These are phyloP conservation scores for Ehretia macrophylla DNA, from an alignment of 257 asterid species.

Conservation along the genomic window DNA sequence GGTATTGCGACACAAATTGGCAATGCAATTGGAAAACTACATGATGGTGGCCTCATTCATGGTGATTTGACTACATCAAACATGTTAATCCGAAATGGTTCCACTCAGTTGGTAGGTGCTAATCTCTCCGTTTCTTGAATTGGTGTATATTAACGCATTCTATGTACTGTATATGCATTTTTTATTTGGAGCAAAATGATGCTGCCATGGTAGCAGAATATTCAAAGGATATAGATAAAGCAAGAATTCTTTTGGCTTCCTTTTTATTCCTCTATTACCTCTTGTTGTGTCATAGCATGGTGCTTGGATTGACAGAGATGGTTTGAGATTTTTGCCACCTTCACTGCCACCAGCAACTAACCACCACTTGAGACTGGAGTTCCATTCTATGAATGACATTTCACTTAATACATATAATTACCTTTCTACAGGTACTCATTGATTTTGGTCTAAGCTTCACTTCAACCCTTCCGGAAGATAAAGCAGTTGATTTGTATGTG, in stretches of 20 bases:
- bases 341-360: no score
- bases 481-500: slow-evolving; percentile 93
- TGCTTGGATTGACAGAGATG: not conserved
- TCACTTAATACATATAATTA: not conserved
- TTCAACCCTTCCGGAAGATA: slow-evolving; percentile 92
- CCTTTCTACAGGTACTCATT: slow-evolving; percentile 56
- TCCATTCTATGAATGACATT: not conserved
- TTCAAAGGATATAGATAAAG: no score
- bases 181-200: not conserved
- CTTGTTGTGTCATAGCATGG: not conserved
- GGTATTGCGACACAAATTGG: slow-evolving; percentile 88
- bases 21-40: slow-evolving; percentile 70
- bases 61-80: slow-evolving; percentile 99
- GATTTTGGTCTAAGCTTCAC: slow-evolving; percentile 96
- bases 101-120: slow-evolving; percentile 67
- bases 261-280: slow-evolving; percentile 1
- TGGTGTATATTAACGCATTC: not conserved
- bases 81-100: slow-evolving; percentile 53
- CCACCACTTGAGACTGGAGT: no score
- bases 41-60: slow-evolving; percentile 91
- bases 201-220: no score
- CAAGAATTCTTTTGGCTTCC: not conserved
- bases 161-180: not conserved
- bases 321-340: not conserved
- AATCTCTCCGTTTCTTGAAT: not conserved